Evolutionary conservation across 345 rosid genomes (phyloP).

Genomic region (Sonneratia alba): DNA sequence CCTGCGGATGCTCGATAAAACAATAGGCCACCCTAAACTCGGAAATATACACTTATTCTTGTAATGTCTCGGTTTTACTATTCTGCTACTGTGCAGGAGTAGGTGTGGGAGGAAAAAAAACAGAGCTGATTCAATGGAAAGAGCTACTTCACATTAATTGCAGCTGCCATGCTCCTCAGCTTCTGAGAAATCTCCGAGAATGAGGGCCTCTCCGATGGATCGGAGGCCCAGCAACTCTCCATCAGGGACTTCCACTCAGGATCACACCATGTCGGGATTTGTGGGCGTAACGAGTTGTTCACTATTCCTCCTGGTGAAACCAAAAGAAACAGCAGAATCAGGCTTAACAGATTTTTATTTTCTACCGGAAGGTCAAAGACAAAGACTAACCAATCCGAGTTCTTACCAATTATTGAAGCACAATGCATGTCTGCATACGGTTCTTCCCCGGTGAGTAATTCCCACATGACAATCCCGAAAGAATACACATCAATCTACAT

Average conservation of each 20-base stretch:
- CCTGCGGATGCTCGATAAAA: not conserved
- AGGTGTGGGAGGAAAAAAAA: not conserved
- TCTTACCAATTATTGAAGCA: slow-evolving; percentile 90
- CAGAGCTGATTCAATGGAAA: not conserved
- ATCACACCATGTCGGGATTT: slow-evolving; percentile 93
- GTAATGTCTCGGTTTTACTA: not conserved
- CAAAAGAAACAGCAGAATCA: not conserved
- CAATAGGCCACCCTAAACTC: not conserved
- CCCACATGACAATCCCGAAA: slow-evolving; percentile 98
- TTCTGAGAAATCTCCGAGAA: slow-evolving; percentile 82
- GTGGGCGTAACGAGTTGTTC: slow-evolving; percentile 82
- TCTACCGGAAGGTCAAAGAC: not conserved
- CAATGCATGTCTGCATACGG: slow-evolving; percentile 91
- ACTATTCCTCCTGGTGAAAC: slow-evolving; percentile 76
- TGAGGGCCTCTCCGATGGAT: slow-evolving; percentile 85
- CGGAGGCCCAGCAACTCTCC: slow-evolving; percentile 89
- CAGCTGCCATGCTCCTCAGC: slow-evolving; percentile 95
- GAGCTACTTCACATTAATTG: slow-evolving; percentile 64
- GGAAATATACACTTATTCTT: slow-evolving; percentile 1
- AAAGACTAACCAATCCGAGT: not conserved
- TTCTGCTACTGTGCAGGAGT: not conserved
- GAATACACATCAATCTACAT: slow-evolving; percentile 94
- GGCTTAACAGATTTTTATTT: not conserved
- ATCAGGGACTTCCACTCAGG: slow-evolving; percentile 94
- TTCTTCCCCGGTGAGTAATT: slow-evolving; percentile 89